Percentiles rank a stretch among this genome's conserved stretches.
Evolutionary conservation across 2,329 filamentous ascomycete species (phyloP).

Genomic region (Arthrocladium fulminans): DNA sequence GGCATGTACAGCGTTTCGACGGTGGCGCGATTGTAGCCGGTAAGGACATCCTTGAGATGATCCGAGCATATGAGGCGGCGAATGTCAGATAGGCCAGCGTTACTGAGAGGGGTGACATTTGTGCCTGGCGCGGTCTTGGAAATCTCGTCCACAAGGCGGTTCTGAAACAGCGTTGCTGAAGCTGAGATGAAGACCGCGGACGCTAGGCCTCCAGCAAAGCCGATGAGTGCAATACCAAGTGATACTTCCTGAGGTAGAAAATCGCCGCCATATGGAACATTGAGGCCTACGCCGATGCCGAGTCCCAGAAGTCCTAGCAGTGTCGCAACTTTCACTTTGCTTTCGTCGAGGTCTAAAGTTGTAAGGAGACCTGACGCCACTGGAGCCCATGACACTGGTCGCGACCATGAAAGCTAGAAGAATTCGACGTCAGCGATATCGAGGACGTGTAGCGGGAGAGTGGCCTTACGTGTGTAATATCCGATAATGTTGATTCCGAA

Average conservation of each 20-base stretch:
- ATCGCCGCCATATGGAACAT: constrained; percentile 19
- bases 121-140: constrained; percentile 2
- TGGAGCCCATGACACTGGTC: constrained; percentile 21
- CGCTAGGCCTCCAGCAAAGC: constrained; percentile 23
- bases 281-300: constrained; percentile 23
- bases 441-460: neutral
- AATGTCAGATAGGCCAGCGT: constrained; percentile 15
- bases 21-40: constrained; percentile 13
- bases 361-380: constrained; percentile 24
- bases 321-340: constrained; percentile 21
- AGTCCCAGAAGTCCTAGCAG: constrained; percentile 25
- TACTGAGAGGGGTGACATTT: constrained; percentile 10
- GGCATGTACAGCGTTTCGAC: constrained; percentile 15
- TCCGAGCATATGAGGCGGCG: constrained; percentile 8
- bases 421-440: neutral
- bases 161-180: constrained; percentile 15
- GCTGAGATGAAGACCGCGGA: constrained; percentile 12
- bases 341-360: constrained; percentile 11
- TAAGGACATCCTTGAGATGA: constrained; percentile 11
- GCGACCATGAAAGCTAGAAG: constrained; percentile 24
- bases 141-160: constrained; percentile 11
- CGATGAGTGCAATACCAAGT: constrained; percentile 23
- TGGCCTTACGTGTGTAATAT: constrained; percentile 14
- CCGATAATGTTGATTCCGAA: constrained; percentile 9
- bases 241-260: constrained; percentile 21